Evolutionary conservation across 176 grass and related monocot species (phyloP).

Genomic region (Oryza nivara): DNA sequence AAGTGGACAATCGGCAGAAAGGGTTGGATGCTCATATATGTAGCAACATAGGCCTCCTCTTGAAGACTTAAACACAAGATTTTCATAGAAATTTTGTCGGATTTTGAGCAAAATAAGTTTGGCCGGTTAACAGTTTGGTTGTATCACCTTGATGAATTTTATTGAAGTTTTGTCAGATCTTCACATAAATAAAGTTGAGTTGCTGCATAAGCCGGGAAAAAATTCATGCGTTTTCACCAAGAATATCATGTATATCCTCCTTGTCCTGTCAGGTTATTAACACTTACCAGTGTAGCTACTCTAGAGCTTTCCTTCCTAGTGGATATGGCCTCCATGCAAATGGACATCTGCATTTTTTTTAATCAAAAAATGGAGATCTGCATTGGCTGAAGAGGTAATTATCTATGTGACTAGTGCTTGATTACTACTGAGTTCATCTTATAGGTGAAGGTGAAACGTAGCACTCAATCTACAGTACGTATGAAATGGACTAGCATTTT

Average conservation of each 20-base stretch:
- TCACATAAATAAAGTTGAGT: no score
- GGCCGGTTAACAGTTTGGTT: no score
- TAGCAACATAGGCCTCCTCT: neutral
- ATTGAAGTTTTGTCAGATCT: no score
- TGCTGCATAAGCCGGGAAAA: no score
- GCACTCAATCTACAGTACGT: neutral
- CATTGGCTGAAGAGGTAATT: neutral
- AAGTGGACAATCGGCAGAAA: neutral
- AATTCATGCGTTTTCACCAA: no score
- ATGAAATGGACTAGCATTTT: neutral
- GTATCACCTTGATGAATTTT: no score
- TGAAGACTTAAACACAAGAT: no score
- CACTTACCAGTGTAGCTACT: neutral
- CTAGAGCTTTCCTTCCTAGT: neutral
- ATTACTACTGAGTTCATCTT: neutral
- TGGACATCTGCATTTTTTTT: neutral
- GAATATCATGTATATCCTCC: no score
- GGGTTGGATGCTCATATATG: neutral
- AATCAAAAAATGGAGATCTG: no score
- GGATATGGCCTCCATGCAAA: neutral
- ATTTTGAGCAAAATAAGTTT: no score
- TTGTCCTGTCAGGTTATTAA: neutral
- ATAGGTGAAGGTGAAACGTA: neutral
- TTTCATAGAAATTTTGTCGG: no score
- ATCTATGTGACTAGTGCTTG: neutral